Percentiles rank a stretch among this genome's conserved stretches.
Conservation (phyloP, 2,329 filamentous ascomycete genomes). For the Penicillium sclerotiorum region DNA sequence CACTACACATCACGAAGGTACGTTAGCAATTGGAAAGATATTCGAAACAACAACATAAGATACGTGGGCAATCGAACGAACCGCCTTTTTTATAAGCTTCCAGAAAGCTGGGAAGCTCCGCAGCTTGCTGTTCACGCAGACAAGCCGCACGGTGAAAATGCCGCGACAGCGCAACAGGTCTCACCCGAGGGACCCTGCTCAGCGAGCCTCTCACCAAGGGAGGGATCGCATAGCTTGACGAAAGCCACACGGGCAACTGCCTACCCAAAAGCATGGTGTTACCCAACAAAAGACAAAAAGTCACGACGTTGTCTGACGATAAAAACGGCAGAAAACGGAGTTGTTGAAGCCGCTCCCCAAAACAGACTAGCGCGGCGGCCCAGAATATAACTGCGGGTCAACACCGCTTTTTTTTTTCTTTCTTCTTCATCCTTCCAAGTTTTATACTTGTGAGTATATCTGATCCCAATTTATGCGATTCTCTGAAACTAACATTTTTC, state of each 20-base stretch:
- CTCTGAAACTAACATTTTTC: conserved; percentile 25
- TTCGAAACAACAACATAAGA: too few species aligned
- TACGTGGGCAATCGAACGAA: conserved; percentile 27
- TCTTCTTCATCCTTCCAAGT: conserved; percentile 95
- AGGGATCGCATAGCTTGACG: conserved; percentile 42
- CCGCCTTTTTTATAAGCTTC: conserved; percentile 51
- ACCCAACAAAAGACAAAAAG: neutral
- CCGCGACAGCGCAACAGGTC: conserved; percentile 9
- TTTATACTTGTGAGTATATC: conserved; percentile 82
- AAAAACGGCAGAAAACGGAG: conserved; percentile 13
- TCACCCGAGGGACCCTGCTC: conserved; percentile 6
- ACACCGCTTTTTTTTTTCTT: conserved; percentile 47
- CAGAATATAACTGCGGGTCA: conserved; percentile 29
- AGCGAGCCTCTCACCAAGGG: conserved; percentile 35
- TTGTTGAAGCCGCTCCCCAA: conserved; percentile 26
- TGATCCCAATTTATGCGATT: conserved; percentile 8
- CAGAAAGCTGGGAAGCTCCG: conserved; percentile 32
- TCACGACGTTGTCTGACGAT: conserved; percentile 1
- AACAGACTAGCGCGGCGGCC: conserved; percentile 26
- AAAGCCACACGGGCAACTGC: conserved; percentile 30
- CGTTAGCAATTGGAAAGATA: conserved; percentile 7
- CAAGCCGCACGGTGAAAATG: conserved; percentile 26
- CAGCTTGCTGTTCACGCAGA: conserved; percentile 24
- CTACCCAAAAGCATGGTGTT: conserved; percentile 29
- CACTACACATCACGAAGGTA: conserved; percentile 37